Percentiles rank a stretch among this genome's conserved stretches.
phyloP scores from a whole-genome alignment of 2,329 filamentous ascomycete species.

The Xylaria sp. region DNA sequence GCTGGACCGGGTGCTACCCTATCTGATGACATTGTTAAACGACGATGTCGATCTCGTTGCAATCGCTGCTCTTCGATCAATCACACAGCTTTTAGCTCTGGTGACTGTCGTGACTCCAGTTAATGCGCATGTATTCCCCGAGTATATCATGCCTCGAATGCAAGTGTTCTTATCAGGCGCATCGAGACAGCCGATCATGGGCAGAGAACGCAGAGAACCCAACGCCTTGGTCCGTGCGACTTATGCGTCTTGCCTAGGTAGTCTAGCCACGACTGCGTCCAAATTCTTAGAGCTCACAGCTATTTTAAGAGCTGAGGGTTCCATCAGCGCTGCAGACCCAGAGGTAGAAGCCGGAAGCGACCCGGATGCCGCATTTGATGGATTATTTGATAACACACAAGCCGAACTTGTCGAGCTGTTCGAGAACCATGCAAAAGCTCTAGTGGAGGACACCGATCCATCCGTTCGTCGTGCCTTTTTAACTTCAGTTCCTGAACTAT shows the following conservation, averaged over 20 bases:
- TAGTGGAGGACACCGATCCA: constrained; percentile 87
- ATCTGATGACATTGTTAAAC: constrained; percentile 82
- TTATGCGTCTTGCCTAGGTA: constrained; percentile 92
- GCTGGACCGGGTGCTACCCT: constrained; percentile 90
- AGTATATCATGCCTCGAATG: constrained; percentile 74
- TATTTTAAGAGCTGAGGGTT: constrained; percentile 84
- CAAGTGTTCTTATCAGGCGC: constrained; percentile 63
- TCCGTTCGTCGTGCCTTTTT: constrained; percentile 91
- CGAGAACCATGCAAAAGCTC: constrained; percentile 86
- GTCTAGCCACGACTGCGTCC: constrained; percentile 84
- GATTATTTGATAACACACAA: constrained; percentile 88
- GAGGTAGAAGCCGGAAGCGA: constrained; percentile 79
- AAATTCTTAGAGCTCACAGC: constrained; percentile 92
- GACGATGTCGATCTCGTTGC: constrained; percentile 88
- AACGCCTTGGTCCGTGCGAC: constrained; percentile 83
- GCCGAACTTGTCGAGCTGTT: constrained; percentile 85
- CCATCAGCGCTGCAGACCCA: constrained; percentile 79
- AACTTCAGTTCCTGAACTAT: constrained; percentile 89
- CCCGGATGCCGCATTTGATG: constrained; percentile 78
- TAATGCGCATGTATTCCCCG: constrained; percentile 75
- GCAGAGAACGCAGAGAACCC: constrained; percentile 59
- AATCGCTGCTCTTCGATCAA: constrained; percentile 83
- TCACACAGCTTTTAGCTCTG: constrained; percentile 88
- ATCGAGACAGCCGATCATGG: constrained; percentile 50
- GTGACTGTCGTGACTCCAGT: constrained; percentile 87